Evolutionary conservation across 345 rosid genomes (phyloP), one percentile per base, ranked within the genome.

Genomic region (Laguncularia racemosa): DNA sequence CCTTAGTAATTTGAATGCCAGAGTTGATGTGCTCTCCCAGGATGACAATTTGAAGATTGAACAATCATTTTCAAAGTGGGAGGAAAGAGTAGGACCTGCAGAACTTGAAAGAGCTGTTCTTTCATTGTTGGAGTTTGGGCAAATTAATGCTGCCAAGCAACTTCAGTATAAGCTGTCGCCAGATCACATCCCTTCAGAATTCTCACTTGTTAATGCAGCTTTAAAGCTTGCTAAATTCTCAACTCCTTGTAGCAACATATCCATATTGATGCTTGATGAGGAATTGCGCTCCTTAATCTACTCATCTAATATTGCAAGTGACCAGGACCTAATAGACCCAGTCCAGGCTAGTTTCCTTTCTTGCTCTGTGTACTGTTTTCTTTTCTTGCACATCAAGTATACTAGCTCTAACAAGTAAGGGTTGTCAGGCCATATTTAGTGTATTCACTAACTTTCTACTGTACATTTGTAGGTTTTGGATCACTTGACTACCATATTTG

Each of bases 21-120:
- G 73, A 78, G 76, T 52, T 59, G 97, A 86, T 60, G 65, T 66
- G 45, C 91, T 72, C 65, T 76, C 75, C 59, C 83, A 69, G 65
- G 96, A 92, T 74, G 96, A 88, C 67, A 83, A 58, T 65, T 44
- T 61, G 44, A 81, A 76, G 54, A 59, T 82, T 53, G 98, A 92
- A 61, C 67, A 78, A 56, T 85, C 96, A 16, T 76, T 87, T 54
- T 88, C 96, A 46, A 93, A 81, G 65, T 93, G 99, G 96, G 97
- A 85, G 76, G 99, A 93, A 71, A 76, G 85, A 68, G 77, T 93
- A 65, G 96, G 82, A 62, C 81, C 86, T 48, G 95, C 76, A 38
- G 99, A 89, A 72, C 70, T 85, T 73, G 97, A 93, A 78, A 85
- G 90, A 59, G 99, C 97, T 55, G 97, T 89, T 69, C 85, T 93